Evolutionary conservation across 331 rosid species (phyloP).

Genomic region (Stylosanthes scabra): DNA sequence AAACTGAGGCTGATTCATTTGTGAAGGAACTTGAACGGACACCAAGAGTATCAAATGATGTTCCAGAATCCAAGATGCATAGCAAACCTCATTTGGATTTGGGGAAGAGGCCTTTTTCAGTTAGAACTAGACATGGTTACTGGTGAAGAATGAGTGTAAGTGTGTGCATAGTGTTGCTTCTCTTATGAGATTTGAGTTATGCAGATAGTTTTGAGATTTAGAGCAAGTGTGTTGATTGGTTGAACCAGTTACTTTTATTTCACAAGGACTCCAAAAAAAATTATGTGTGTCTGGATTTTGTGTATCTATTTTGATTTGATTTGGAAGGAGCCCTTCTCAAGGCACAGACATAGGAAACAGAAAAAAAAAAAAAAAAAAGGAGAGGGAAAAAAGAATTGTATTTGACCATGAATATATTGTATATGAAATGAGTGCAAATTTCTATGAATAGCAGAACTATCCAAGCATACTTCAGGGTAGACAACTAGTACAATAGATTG

Average conservation of each 20-base stretch:
- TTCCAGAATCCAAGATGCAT: constrained; percentile 46
- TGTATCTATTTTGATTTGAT: constrained; percentile 4
- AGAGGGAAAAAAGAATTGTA: no score
- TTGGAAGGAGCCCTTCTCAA: background rate
- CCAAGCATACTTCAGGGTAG: background rate
- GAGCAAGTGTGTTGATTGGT: constrained; percentile 20
- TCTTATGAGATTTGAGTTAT: constrained; percentile 31
- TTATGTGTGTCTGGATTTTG: constrained; percentile 13
- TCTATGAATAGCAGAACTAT: background rate
- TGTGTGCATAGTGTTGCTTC: constrained; percentile 15
- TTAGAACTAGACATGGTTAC: constrained; percentile 47
- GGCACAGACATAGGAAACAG: constrained; percentile 8
- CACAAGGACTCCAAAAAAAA: constrained; percentile 19
- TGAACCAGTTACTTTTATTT: constrained; percentile 21
- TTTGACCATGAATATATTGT: no score
- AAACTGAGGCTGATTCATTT: constrained; percentile 34
- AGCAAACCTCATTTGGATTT: constrained; percentile 47
- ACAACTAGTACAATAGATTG: background rate
- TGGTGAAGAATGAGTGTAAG: constrained; percentile 13
- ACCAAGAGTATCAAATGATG: constrained; percentile 38
- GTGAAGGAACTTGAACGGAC: constrained; percentile 41
- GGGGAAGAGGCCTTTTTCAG: constrained; percentile 59
- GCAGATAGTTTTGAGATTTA: constrained; percentile 2
- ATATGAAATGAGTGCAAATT: background rate
- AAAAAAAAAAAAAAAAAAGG: background rate